Percentiles rank a stretch among this genome's conserved stretches.
phyloP scores from a whole-genome alignment of 2,329 filamentous ascomycete genomes.

The Phyllachora maydis region DNA sequence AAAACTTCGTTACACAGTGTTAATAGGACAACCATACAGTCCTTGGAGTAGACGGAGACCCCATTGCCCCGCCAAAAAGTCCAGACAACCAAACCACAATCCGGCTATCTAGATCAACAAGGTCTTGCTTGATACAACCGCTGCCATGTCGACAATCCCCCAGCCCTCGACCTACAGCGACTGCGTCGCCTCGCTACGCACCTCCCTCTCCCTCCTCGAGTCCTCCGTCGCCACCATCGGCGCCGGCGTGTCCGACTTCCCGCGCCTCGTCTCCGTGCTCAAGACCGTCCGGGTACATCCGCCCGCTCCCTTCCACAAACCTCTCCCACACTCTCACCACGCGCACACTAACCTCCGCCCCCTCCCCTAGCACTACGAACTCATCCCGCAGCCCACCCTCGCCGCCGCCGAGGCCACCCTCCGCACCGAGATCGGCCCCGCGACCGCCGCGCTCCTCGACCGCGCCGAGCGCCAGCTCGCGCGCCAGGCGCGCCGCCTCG shows the following conservation, averaged over 20 bases:
- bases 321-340: slow-evolving; percentile 1
- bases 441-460: slow-evolving; percentile 57
- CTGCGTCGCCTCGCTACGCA: slow-evolving; percentile 37
- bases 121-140: too few relatives aligned
- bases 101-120: too few relatives aligned
- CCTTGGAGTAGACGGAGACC: too few relatives aligned
- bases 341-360: slow-evolving; percentile 1
- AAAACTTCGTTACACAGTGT: too few relatives aligned
- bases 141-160: slow-evolving; percentile 2
- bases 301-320: slow-evolving; percentile 1
- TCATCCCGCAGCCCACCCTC: slow-evolving; percentile 70
- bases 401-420: slow-evolving; percentile 66
- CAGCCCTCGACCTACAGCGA: slow-evolving; percentile 23
- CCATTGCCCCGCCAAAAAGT: too few relatives aligned
- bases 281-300: slow-evolving; percentile 32
- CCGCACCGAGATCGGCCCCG: slow-evolving; percentile 76
- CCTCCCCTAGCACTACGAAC: slow-evolving; percentile 58
- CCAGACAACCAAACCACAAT: too few relatives aligned
- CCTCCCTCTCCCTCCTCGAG: slow-evolving; percentile 38
- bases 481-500: slow-evolving; percentile 63
- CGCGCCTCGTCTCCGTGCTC: slow-evolving; percentile 30
- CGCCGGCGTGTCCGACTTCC: slow-evolving; percentile 34
- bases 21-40: too few relatives aligned
- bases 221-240: slow-evolving; percentile 36
- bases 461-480: slow-evolving; percentile 72